A percentile compares a stretch with the other conserved stretches of the same genome.
phyloP scores from a whole-genome alignment of 805 yeast genomes.

The Saturnispora dispora region DNA sequence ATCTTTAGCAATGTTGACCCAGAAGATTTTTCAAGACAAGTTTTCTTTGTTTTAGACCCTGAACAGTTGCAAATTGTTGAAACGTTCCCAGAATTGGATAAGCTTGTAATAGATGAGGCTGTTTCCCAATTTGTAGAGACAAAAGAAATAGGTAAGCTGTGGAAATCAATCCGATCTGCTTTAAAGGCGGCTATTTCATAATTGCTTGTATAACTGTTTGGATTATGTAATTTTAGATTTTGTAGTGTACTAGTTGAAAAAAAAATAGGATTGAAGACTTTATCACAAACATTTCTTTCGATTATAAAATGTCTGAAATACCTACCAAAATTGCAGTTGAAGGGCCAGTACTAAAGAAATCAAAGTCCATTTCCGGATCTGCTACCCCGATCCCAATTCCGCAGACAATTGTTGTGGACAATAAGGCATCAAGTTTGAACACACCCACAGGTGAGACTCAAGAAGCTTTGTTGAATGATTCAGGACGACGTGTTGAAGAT shows the following conservation, averaged over 20 bases:
- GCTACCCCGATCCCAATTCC: constrained; percentile 22
- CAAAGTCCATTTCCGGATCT: constrained; percentile 7
- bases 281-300: not conserved
- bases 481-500: constrained; percentile 24
- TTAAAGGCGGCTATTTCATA: constrained; percentile 5
- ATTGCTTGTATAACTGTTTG: not conserved
- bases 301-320: not conserved
- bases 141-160: constrained; percentile 27
- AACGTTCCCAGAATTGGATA: constrained; percentile 29
- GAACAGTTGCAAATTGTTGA: constrained; percentile 27
- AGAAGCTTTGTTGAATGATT: constrained; percentile 6
- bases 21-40: constrained; percentile 34
- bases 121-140: constrained; percentile 19
- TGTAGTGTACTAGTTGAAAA: not conserved
- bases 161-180: constrained; percentile 27
- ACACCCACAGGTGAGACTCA: constrained; percentile 2
- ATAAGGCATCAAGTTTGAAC: not conserved
- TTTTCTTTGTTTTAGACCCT: constrained; percentile 35
- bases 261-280: not conserved
- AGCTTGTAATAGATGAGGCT: constrained; percentile 13
- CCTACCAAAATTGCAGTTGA: not conserved
- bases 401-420: constrained; percentile 9
- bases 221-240: not conserved
- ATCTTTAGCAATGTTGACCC: constrained; percentile 40
- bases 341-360: constrained; percentile 5